Base-by-base conservation (phyloP, 192 early-diverging fungal species). In the Mortierella alpina region DNA sequence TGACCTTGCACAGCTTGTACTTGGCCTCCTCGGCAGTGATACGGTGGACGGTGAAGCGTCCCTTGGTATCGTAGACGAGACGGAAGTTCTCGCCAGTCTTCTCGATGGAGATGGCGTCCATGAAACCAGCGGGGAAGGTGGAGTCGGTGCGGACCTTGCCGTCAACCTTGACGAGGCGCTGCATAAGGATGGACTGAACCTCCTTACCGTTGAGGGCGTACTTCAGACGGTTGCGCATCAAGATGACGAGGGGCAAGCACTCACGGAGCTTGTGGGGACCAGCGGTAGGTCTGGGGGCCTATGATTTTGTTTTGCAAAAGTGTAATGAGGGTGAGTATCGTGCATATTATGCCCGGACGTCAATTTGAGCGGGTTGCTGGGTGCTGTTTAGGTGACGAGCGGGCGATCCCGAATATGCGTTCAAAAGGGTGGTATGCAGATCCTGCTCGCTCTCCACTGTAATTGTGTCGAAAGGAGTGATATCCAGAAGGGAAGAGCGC, bases 191-290 rank as follows among this genome's bases (percentile, higher is more conserved):
- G 83, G 87, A 88, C 84, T 91, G 92, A 70, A 97, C 96, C 90
- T 99, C 98, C 86, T 96, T 96, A 68, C 93, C 91, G 90, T 94
- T 99, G 65, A 99, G 88, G 52, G 98, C 98, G 88, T 99, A 99
- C 92, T 97, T 96, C 80, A 99, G 91, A 85, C 97, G 93, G 93
- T 99, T 99, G 71, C 98, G 96, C 86, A 99, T 86, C 92, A 99
- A 99, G 70, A 99, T 90, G 72, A 99, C 86, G 70, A 99, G 90
- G 54, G 97, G 98, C 82, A 99, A 90, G 88, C 95, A 99, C 89
- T 99, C 98, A 84, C 98, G 95, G 82, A 93, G 91, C 95, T 99
- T 99, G 96, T 99, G 97, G 62, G 98, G 98, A 90, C 98, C 98
- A 78, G 96, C 86, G 63, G 93, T 93, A 58, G 96, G 97, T 89